These are phyloP conservation scores for Emericellopsis terricola DNA, from an alignment of 495 filamentous ascomycete species.

Conservation along the genomic window DNA sequence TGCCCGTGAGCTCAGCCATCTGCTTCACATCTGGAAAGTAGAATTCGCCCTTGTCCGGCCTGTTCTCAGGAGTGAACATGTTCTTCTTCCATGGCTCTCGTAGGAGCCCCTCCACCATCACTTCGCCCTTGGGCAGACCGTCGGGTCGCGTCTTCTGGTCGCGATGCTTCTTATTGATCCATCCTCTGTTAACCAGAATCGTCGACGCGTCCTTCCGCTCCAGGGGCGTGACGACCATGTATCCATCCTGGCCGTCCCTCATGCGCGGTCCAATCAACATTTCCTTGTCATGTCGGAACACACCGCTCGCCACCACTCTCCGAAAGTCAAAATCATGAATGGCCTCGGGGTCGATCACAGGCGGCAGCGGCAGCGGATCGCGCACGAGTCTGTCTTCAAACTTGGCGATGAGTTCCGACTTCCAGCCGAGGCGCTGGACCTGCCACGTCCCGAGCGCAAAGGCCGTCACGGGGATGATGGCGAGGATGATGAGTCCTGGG, in stretches of 20 bases:
- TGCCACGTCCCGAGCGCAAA: conserved; percentile 91
- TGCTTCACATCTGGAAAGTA: conserved; percentile 88
- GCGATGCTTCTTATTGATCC: conserved; percentile 59
- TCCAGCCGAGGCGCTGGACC: conserved; percentile 83
- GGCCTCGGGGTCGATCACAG: conserved; percentile 57
- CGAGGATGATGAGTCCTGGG: conserved; percentile 64
- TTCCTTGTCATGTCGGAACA: conserved; percentile 71
- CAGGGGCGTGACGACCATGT: conserved; percentile 75
- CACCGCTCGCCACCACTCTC: conserved; percentile 58
- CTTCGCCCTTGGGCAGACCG: conserved; percentile 43
- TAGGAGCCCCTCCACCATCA: conserved; percentile 68
- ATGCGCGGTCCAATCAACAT: conserved; percentile 90
- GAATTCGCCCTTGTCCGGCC: conserved; percentile 64
- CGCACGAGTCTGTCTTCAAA: conserved; percentile 80
- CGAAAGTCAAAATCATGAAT: conserved; percentile 87
- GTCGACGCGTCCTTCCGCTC: conserved; percentile 41
- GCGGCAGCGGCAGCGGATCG: conserved; percentile 73
- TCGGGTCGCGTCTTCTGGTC: conserved; percentile 41
- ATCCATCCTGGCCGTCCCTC: conserved; percentile 77
- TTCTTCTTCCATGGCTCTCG: conserved; percentile 91
- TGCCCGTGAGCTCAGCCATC: conserved; percentile 77
- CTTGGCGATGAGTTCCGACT: conserved; percentile 74
- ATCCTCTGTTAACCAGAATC: conserved; percentile 74
- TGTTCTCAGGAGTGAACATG: conserved; percentile 85
- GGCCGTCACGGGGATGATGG: conserved; percentile 77